A percentile compares a stretch with the other conserved stretches of the same genome.
phyloP scores from a whole-genome alignment of 2,329 filamentous ascomycete species.

The Verticillium nubilum region DNA sequence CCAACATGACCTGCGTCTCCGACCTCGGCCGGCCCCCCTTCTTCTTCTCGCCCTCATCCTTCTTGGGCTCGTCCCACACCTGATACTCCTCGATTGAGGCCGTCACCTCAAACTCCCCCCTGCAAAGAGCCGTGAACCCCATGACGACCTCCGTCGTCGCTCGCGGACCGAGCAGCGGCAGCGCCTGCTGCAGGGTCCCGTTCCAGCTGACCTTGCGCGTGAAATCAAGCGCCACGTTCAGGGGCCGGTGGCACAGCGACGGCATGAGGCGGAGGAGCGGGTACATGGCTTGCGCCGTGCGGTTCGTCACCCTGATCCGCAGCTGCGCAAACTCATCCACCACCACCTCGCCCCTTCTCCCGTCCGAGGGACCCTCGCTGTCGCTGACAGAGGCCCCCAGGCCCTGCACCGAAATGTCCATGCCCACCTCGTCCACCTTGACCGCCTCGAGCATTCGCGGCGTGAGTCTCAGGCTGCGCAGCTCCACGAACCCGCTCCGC shows the following conservation, averaged over 20 bases:
- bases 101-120: conserved; percentile 76
- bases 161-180: conserved; percentile 58
- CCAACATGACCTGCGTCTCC: conserved; percentile 52
- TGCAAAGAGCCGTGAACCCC: conserved; percentile 69
- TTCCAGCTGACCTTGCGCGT: conserved; percentile 81
- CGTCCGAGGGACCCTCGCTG: no score
- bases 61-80: conserved; percentile 33
- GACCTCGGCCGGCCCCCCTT: conserved; percentile 32
- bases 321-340: conserved; percentile 65
- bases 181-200: conserved; percentile 70
- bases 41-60: conserved; percentile 21
- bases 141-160: conserved; percentile 56
- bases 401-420: conserved; percentile 56
- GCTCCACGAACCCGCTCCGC: conserved; percentile 64
- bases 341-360: conserved; percentile 10
- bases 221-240: conserved; percentile 71
- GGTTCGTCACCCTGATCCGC: conserved; percentile 68
- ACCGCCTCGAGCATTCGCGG: conserved; percentile 78
- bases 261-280: conserved; percentile 74
- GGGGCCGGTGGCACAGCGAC: conserved; percentile 65
- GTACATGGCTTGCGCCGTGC: conserved; percentile 60
- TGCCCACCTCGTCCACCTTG: conserved; percentile 71
- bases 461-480: conserved; percentile 69
- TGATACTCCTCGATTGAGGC: conserved; percentile 77
- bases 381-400: background rate